phyloP scores from a whole-genome alignment of 768 basidiomycete species.

The Pleurotus citrinopileatus region DNA sequence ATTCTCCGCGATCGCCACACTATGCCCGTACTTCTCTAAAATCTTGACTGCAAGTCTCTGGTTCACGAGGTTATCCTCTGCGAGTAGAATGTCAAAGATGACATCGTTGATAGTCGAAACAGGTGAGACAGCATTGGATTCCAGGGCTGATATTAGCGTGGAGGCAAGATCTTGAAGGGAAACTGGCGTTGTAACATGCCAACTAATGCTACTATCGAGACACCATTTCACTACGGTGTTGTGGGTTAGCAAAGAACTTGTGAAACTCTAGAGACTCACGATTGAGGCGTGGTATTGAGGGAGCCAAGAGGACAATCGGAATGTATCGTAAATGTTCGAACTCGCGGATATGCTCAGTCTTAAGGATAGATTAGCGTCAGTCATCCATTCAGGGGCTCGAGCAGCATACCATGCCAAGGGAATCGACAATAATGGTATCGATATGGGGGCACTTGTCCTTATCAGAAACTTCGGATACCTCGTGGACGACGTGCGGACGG shows the following conservation, averaged over 20 bases:
- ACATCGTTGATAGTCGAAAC: slow-evolving; percentile 83
- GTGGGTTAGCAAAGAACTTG: neutral
- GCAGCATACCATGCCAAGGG: slow-evolving; percentile 66
- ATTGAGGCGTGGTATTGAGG: slow-evolving; percentile 70
- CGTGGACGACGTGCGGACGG: slow-evolving; percentile 69
- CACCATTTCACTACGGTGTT: slow-evolving; percentile 83
- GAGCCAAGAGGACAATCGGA: slow-evolving; percentile 86
- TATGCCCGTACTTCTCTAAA: slow-evolving; percentile 92
- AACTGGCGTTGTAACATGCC: slow-evolving; percentile 92
- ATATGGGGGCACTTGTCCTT: slow-evolving; percentile 83
- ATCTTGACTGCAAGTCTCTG: slow-evolving; percentile 96
- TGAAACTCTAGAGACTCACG: slow-evolving; percentile 40
- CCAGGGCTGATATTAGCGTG: slow-evolving; percentile 89
- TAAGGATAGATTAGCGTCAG: slow-evolving; percentile 6
- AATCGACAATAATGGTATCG: slow-evolving; percentile 94
- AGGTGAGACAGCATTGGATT: slow-evolving; percentile 91
- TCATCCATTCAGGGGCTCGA: neutral
- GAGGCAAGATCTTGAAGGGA: slow-evolving; percentile 84
- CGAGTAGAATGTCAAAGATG: slow-evolving; percentile 88
- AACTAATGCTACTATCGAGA: slow-evolving; percentile 91
- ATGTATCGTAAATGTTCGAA: slow-evolving; percentile 94
- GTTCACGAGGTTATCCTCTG: slow-evolving; percentile 95
- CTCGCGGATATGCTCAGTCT: slow-evolving; percentile 89
- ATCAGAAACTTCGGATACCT: slow-evolving; percentile 71
- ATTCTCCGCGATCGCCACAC: slow-evolving; percentile 95